These are phyloP conservation scores for Tolypocladium sp. DNA, from an alignment of 2,329 filamentous ascomycete genomes.

Conservation along the genomic window DNA sequence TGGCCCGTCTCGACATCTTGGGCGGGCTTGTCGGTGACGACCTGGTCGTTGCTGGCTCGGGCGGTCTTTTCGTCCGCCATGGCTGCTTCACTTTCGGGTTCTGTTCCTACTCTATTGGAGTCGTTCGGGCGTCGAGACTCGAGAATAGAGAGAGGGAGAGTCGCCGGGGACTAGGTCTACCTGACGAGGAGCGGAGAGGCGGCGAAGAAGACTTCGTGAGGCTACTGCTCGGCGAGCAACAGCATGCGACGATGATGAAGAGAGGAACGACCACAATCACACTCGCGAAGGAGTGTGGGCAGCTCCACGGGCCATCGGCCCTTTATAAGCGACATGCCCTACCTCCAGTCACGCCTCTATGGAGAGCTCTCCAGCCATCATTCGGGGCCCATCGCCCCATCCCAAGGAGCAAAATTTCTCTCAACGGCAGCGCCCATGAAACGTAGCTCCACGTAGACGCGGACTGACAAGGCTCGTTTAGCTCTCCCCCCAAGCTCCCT, in stretches of 20 bases:
- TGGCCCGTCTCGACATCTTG: conserved; percentile 26
- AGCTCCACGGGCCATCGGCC: background rate
- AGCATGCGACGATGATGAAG: background rate
- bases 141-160: background rate
- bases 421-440: background rate
- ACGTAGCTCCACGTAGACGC: background rate
- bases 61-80: conserved; percentile 18
- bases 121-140: background rate
- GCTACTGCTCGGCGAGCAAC: background rate
- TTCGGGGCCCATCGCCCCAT: background rate
- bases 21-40: conserved; percentile 2
- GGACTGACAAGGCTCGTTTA: background rate
- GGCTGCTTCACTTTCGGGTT: background rate
- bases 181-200: background rate
- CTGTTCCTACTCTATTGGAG: background rate
- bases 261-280: background rate
- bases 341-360: background rate
- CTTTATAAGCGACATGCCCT: background rate
- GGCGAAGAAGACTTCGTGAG: background rate
- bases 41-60: conserved; percentile 17
- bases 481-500: background rate
- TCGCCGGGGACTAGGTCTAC: conserved; percentile 1
- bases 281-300: background rate
- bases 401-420: background rate
- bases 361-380: background rate